phyloP scores from a whole-genome alignment of 495 filamentous ascomycete species.

The Extremus antarcticus region DNA sequence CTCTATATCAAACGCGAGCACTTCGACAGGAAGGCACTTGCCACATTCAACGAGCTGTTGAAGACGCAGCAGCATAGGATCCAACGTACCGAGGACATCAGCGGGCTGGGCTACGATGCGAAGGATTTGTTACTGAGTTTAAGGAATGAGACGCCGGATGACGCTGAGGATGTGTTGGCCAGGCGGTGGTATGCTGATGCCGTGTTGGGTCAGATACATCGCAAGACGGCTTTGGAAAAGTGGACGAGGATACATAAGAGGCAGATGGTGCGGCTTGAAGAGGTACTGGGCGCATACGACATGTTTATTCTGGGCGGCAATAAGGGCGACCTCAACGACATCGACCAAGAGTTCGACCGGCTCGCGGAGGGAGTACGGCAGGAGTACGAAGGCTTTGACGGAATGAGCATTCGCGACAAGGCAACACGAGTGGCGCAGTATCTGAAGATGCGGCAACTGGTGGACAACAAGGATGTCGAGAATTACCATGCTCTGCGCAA shows the following conservation, averaged over 20 bases:
- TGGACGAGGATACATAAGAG: conserved; percentile 49
- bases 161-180: conserved; percentile 64
- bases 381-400: conserved; percentile 39
- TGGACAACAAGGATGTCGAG: conserved; percentile 50
- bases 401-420: conserved; percentile 49
- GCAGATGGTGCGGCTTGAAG: conserved; percentile 54
- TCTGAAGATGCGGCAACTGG: conserved; percentile 53
- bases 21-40: conserved; percentile 44
- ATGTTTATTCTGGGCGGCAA: conserved; percentile 68
- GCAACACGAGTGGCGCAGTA: conserved; percentile 57
- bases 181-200: conserved; percentile 71
- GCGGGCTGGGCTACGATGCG: conserved; percentile 67
- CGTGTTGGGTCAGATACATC: conserved; percentile 68
- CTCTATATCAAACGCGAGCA: conserved; percentile 53
- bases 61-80: conserved; percentile 56
- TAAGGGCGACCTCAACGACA: conserved; percentile 63
- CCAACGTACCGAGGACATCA: conserved; percentile 55
- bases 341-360: conserved; percentile 50
- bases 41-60: conserved; percentile 59
- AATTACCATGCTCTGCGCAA: conserved; percentile 73
- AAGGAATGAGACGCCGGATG: conserved; percentile 47
- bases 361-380: conserved; percentile 44
- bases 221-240: conserved; percentile 62
- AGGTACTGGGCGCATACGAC: conserved; percentile 70
- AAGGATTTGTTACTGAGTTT: conserved; percentile 62